These are phyloP conservation scores for Backusella macrospora DNA, from an alignment of 192 early-diverging fungal genomes.

Conservation along the genomic window DNA sequence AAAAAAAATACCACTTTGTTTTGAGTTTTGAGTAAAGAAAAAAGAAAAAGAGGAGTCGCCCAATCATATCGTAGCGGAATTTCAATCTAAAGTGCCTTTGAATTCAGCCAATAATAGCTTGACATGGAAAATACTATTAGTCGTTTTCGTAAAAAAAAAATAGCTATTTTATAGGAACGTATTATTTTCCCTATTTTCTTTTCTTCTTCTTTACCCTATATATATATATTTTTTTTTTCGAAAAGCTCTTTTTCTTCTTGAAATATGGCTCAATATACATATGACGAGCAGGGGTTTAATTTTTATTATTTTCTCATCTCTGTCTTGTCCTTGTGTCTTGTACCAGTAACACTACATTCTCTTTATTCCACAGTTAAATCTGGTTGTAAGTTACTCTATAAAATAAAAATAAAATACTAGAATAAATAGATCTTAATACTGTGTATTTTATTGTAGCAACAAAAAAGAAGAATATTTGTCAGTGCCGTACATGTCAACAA, in stretches of 20 bases:
- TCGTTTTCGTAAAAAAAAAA: slow-evolving; percentile 11
- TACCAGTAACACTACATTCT: slow-evolving; percentile 68
- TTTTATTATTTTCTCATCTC: slow-evolving; percentile 95
- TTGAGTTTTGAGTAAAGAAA: neutral
- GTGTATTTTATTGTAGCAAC: neutral
- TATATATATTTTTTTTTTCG: neutral
- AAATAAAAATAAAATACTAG: neutral
- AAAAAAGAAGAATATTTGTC: slow-evolving; percentile 22
- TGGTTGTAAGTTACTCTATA: slow-evolving; percentile 12
- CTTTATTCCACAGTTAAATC: slow-evolving; percentile 20
- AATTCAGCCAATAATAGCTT: slow-evolving; percentile 12
- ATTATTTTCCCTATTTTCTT: neutral
- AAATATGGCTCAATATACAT: slow-evolving; percentile 80
- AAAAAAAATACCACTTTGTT: neutral
- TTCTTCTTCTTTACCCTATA: neutral
- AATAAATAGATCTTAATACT: neutral
- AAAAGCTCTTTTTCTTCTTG: neutral
- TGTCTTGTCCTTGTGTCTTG: slow-evolving; percentile 76
- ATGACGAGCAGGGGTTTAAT: slow-evolving; percentile 92
- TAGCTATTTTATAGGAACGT: neutral
- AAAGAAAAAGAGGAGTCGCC: neutral
- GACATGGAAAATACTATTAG: slow-evolving; percentile 12
- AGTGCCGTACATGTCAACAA: slow-evolving; percentile 31
- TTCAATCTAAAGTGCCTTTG: neutral
- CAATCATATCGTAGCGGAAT: neutral